phyloP scores from a whole-genome alignment of 768 basidiomycete species.

The Lentinula lateritia region DNA sequence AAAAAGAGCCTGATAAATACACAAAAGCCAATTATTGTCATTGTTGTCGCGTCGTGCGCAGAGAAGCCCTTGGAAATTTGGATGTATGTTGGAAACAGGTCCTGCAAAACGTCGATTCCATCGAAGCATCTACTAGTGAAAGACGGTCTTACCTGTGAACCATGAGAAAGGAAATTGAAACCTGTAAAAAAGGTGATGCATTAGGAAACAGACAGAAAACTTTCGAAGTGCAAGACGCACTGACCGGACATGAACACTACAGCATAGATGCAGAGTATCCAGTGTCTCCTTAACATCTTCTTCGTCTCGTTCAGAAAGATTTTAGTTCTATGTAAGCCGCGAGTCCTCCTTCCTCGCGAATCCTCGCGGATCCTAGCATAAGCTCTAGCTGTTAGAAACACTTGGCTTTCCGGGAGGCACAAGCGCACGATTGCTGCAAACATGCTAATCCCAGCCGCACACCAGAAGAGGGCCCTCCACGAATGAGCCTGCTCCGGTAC shows the following conservation, averaged over 20 bases:
- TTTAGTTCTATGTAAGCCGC: constrained; percentile 33
- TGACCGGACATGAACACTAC: constrained; percentile 49
- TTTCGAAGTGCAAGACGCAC: background rate
- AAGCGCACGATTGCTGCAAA: constrained; percentile 48
- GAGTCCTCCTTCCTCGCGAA: constrained; percentile 25
- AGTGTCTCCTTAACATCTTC: constrained; percentile 54
- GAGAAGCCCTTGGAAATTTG: constrained; percentile 56
- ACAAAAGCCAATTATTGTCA: constrained; percentile 79
- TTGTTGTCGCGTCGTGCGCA: constrained; percentile 52
- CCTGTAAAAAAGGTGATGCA: constrained; percentile 17
- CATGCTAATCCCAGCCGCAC: constrained; percentile 42
- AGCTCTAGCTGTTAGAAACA: constrained; percentile 50
- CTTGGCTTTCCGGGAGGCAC: constrained; percentile 48
- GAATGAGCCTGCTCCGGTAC: constrained; percentile 18
- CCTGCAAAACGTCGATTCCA: constrained; percentile 24
- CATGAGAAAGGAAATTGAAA: constrained; percentile 55
- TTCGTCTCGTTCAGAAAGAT: constrained; percentile 51
- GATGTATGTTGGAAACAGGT: constrained; percentile 80
- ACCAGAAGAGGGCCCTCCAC: constrained; percentile 62
- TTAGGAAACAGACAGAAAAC: background rate
- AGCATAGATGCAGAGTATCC: constrained; percentile 57
- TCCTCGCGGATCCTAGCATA: constrained; percentile 19
- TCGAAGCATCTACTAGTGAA: too few species aligned
- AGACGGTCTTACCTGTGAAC: constrained; percentile 29
- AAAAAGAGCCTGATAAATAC: constrained; percentile 15